Evolutionary conservation across 2,329 filamentous ascomycete genomes (phyloP).

Genomic region (Penicillium sp.): DNA sequence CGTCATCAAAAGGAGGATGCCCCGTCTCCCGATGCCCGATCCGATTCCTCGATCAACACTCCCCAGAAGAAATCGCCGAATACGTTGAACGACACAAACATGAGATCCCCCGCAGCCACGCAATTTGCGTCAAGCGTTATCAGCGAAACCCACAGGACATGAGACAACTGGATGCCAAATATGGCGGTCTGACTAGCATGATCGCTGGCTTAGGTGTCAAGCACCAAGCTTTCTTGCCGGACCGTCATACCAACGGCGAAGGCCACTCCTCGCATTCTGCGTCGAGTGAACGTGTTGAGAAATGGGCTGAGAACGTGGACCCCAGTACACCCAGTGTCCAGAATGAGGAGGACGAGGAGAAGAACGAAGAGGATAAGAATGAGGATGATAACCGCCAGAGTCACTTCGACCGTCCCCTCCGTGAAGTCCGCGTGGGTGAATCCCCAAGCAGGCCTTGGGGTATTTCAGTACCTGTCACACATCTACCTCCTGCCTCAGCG

Average conservation of each 20-base stretch:
- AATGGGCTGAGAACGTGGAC: conserved; percentile 79
- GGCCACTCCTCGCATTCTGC: conserved; percentile 35
- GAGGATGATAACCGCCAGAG: conserved; percentile 63
- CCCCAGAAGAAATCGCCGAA: conserved; percentile 85
- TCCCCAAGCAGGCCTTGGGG: conserved; percentile 93
- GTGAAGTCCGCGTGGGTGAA: conserved; percentile 89
- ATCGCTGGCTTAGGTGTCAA: conserved; percentile 85
- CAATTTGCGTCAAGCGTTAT: conserved; percentile 86
- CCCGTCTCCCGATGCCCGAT: conserved; percentile 75
- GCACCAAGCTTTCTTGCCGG: conserved; percentile 81
- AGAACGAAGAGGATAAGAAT: conserved; percentile 43
- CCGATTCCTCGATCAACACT: conserved; percentile 86
- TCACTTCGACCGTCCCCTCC: conserved; percentile 79
- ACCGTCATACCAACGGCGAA: conserved; percentile 34
- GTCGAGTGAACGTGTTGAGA: conserved; percentile 73
- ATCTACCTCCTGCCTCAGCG: conserved; percentile 29
- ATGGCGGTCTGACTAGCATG: conserved; percentile 89
- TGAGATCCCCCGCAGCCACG: conserved; percentile 88
- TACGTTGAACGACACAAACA: conserved; percentile 97
- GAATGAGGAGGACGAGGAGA: conserved; percentile 22
- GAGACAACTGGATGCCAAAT: conserved; percentile 87
- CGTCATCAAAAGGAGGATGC: conserved; percentile 64
- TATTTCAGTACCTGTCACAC: conserved; percentile 70
- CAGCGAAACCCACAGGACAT: conserved; percentile 84
- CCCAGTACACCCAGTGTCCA: conserved; percentile 45